phyloP scores from a whole-genome alignment of 257 asterid genomes.

The Marsdenia floribunda region DNA sequence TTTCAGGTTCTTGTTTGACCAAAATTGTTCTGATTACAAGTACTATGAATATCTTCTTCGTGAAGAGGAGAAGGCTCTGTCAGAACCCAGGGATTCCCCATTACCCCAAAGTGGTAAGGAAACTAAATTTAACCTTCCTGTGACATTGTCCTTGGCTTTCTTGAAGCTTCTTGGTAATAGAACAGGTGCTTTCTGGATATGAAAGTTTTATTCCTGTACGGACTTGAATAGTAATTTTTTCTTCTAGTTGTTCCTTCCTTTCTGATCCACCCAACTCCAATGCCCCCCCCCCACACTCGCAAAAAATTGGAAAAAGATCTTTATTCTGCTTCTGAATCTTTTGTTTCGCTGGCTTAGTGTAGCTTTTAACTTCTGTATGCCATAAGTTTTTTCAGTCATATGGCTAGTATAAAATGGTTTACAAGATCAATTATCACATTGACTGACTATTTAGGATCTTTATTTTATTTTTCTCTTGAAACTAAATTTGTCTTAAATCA shows the following conservation, averaged over 20 bases:
- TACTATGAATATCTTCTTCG: constrained; percentile 67
- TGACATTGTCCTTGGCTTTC: background rate
- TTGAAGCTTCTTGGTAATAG: background rate
- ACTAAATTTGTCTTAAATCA: background rate
- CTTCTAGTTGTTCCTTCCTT: no score
- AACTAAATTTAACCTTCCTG: background rate
- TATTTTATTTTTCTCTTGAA: background rate
- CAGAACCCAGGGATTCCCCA: constrained; percentile 48
- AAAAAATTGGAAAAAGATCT: no score
- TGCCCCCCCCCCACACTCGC: background rate
- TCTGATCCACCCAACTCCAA: background rate
- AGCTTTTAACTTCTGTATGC: background rate
- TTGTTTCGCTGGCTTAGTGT: background rate
- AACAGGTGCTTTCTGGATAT: no score
- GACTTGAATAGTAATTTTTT: no score
- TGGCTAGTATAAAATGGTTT: background rate
- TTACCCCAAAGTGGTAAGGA: constrained; percentile 47
- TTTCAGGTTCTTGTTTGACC: constrained; percentile 72
- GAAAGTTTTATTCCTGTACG: no score
- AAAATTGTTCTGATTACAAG: constrained; percentile 73
- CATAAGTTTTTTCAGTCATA: background rate
- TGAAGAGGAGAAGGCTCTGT: constrained; percentile 68
- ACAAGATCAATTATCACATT: background rate
- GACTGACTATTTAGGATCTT: background rate
- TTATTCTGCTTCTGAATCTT: background rate